Conservation (phyloP, 2,329 filamentous ascomycete genomes). For the Clarireedia paspali region DNA sequence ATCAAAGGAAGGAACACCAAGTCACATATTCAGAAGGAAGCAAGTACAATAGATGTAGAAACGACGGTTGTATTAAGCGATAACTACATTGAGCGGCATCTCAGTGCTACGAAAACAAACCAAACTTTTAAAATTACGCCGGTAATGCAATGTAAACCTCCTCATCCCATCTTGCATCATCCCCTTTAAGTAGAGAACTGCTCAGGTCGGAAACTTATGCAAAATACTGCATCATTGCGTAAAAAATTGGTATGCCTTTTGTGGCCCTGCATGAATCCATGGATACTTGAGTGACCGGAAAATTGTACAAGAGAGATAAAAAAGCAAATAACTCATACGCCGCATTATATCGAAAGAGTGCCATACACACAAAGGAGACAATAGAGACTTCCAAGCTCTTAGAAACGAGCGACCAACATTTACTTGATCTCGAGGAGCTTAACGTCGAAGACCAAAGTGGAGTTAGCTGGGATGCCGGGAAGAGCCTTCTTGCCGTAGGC, state of each 20-base stretch:
- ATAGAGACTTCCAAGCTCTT: not conserved
- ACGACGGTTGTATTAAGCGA: slow-evolving; percentile 12
- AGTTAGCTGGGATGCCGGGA: slow-evolving; percentile 86
- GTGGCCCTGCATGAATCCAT: slow-evolving; percentile 8
- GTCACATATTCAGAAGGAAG: not conserved
- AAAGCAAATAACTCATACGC: slow-evolving; percentile 13
- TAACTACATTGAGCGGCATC: not conserved
- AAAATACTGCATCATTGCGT: slow-evolving; percentile 15
- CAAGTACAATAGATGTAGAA: not conserved
- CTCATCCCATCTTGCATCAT: slow-evolving; percentile 27
- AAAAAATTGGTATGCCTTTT: not conserved
- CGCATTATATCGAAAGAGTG: slow-evolving; percentile 13
- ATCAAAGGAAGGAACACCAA: not conserved
- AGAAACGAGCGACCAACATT: slow-evolving; percentile 22
- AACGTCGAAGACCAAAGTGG: slow-evolving; percentile 84
- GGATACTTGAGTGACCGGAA: slow-evolving; percentile 14
- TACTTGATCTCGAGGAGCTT: slow-evolving; percentile 82
- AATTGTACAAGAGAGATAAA: slow-evolving; percentile 26
- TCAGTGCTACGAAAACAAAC: slow-evolving; percentile 11
- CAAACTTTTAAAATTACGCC: slow-evolving; percentile 28
- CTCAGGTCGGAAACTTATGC: slow-evolving; percentile 29
- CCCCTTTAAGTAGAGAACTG: slow-evolving; percentile 23
- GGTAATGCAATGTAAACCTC: slow-evolving; percentile 28
- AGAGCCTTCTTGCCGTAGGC: slow-evolving; percentile 82
- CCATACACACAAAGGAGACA: slow-evolving; percentile 5